Percentiles rank a stretch among this genome's conserved stretches.
These are phyloP conservation scores for Pseudocercospora pini-densiflorae DNA, from an alignment of 2,329 filamentous ascomycete genomes.

Conservation along the genomic window DNA sequence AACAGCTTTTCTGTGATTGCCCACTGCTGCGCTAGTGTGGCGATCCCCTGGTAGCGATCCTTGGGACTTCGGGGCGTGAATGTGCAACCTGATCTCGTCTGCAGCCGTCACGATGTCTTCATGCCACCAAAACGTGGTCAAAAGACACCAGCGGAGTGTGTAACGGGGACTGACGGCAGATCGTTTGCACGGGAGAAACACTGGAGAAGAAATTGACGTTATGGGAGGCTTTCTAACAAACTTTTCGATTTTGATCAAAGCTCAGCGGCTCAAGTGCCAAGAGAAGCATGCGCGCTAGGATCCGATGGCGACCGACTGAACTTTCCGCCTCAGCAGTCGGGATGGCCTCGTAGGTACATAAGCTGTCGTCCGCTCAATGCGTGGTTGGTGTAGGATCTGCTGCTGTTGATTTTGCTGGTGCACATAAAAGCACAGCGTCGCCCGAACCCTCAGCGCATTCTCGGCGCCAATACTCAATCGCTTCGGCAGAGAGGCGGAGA, in stretches of 20 bases:
- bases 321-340: not conserved
- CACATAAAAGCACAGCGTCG: not conserved
- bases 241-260: not conserved
- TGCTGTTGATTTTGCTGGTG: not conserved
- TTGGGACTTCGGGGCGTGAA: not conserved
- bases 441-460: too few relatives aligned
- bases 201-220: not conserved
- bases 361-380: not conserved
- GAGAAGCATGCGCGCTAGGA: not conserved
- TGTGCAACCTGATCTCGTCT: not conserved
- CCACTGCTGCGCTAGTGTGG: not conserved
- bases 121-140: not conserved
- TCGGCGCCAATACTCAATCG: too few relatives aligned
- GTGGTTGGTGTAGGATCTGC: not conserved
- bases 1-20: not conserved
- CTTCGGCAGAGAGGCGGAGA: not conserved
- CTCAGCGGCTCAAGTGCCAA: not conserved
- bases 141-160: not conserved
- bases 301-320: not conserved
- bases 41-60: conserved; percentile 2
- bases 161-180: not conserved
- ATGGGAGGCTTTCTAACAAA: too few relatives aligned
- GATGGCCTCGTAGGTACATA: not conserved
- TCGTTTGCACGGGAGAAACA: not conserved
- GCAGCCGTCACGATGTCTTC: not conserved